Conservation (phyloP, 1,139 yeast species). For the Pichia sp. region DNA sequence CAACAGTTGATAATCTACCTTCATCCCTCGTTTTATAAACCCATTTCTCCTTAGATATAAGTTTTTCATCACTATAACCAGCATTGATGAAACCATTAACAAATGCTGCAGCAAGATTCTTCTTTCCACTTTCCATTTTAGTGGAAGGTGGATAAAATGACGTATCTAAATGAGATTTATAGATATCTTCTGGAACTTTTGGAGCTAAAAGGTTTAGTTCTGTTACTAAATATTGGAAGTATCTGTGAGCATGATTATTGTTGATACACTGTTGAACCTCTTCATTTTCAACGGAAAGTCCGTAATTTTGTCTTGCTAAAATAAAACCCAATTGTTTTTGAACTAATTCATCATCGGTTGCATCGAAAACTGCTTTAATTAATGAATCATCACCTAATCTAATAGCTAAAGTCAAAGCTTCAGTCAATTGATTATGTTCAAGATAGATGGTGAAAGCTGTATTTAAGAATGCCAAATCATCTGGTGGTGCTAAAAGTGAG, state of each 20-base stretch:
- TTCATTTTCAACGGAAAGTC: slow-evolving; percentile 60
- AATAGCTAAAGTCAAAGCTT: slow-evolving; percentile 84
- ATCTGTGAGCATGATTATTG: slow-evolving; percentile 70
- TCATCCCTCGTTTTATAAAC: slow-evolving; percentile 86
- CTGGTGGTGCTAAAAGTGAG: slow-evolving; percentile 92
- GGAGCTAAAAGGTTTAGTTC: slow-evolving; percentile 87
- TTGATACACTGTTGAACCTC: slow-evolving; percentile 83
- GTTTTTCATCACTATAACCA: slow-evolving; percentile 83
- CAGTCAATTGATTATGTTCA: slow-evolving; percentile 73
- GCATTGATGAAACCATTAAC: slow-evolving; percentile 88
- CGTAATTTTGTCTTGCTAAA: slow-evolving; percentile 78
- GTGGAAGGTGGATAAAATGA: slow-evolving; percentile 43
- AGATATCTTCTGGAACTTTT: slow-evolving; percentile 90
- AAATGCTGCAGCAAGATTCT: slow-evolving; percentile 90
- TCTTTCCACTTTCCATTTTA: slow-evolving; percentile 88
- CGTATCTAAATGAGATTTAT: slow-evolving; percentile 77
- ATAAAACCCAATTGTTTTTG: slow-evolving; percentile 91
- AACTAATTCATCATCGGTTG: slow-evolving; percentile 60
- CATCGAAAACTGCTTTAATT: slow-evolving; percentile 70
- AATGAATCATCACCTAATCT: slow-evolving; percentile 77
- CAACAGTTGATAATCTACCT: slow-evolving; percentile 93
- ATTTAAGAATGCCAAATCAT: slow-evolving; percentile 75
- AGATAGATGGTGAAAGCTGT: slow-evolving; percentile 89
- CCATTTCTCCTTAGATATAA: slow-evolving; percentile 69
- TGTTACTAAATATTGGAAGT: slow-evolving; percentile 70